phyloP scores from a whole-genome alignment of 2,329 filamentous ascomycete genomes.

The Diaporthe caulivora region DNA sequence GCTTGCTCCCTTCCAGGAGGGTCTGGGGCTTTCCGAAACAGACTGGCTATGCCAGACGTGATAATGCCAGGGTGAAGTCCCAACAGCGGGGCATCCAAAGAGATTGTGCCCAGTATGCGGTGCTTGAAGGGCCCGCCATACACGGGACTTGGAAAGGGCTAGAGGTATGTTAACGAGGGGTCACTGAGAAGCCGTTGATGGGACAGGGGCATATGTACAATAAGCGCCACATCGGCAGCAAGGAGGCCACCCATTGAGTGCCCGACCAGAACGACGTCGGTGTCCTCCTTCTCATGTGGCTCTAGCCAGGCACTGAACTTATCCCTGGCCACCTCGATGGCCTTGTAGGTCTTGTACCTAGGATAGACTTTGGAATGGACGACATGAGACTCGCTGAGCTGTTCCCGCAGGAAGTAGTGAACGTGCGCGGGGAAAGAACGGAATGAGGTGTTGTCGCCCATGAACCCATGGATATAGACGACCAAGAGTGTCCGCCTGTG shows the following conservation, averaged over 20 bases:
- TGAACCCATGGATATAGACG: slow-evolving; percentile 56
- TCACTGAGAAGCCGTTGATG: background rate
- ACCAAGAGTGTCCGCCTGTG: slow-evolving; percentile 73
- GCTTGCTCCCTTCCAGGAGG: slow-evolving; percentile 45
- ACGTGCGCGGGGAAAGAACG: slow-evolving; percentile 89
- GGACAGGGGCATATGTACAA: slow-evolving; percentile 53
- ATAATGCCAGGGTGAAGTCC: slow-evolving; percentile 92
- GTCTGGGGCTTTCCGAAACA: slow-evolving; percentile 70
- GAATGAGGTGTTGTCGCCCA: slow-evolving; percentile 73
- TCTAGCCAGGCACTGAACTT: slow-evolving; percentile 87
- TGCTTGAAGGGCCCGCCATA: slow-evolving; percentile 69
- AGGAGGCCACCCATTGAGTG: slow-evolving; percentile 93
- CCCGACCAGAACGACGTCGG: slow-evolving; percentile 85
- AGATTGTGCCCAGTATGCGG: slow-evolving; percentile 82
- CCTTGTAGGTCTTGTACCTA: slow-evolving; percentile 80
- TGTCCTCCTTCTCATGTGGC: slow-evolving; percentile 79
- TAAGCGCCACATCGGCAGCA: slow-evolving; percentile 81
- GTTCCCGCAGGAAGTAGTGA: slow-evolving; percentile 77
- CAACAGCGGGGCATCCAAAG: slow-evolving; percentile 87
- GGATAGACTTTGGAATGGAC: slow-evolving; percentile 91
- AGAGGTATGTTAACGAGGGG: slow-evolving; percentile 4
- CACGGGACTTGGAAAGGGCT: slow-evolving; percentile 52
- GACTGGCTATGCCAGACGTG: slow-evolving; percentile 81
- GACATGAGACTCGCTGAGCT: slow-evolving; percentile 78
- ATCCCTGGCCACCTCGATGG: slow-evolving; percentile 80